Conservation (phyloP, 345 rosid species). For the Litchi chinensis region DNA sequence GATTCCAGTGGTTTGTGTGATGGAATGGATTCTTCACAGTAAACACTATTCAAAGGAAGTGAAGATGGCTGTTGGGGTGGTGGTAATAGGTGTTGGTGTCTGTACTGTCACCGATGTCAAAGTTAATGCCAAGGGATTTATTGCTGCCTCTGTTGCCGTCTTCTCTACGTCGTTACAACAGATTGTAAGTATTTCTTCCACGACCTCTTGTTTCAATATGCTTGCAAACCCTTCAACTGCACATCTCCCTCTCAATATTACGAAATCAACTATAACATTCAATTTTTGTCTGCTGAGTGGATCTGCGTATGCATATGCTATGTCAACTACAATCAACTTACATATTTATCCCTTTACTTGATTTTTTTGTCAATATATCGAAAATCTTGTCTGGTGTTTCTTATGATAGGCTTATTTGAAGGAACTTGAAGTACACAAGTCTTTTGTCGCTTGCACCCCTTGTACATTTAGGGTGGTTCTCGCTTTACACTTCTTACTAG, state of each 20-base stretch:
- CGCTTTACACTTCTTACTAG: background rate
- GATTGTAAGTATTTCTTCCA: slow-evolving; percentile 59
- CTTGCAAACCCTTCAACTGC: background rate
- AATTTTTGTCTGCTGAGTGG: background rate
- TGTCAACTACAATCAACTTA: background rate
- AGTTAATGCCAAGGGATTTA: slow-evolving; percentile 84
- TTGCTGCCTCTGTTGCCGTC: slow-evolving; percentile 77
- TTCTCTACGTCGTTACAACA: slow-evolving; percentile 89
- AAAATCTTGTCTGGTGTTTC: background rate
- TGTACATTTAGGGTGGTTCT: background rate
- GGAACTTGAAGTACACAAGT: background rate
- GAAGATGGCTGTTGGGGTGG: slow-evolving; percentile 76
- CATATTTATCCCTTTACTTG: background rate
- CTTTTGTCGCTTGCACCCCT: background rate
- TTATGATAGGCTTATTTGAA: no score
- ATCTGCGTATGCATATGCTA: background rate
- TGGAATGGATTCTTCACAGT: slow-evolving; percentile 94
- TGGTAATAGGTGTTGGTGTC: slow-evolving; percentile 84
- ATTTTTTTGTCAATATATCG: background rate
- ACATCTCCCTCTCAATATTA: background rate
- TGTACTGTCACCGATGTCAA: slow-evolving; percentile 96
- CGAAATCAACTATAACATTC: no score
- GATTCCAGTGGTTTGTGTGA: slow-evolving; percentile 93
- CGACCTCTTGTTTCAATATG: background rate
- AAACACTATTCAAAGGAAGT: slow-evolving; percentile 78